Evolutionary conservation across 306 rosid genomes (phyloP).

Genomic region (Rosa multiflora): DNA sequence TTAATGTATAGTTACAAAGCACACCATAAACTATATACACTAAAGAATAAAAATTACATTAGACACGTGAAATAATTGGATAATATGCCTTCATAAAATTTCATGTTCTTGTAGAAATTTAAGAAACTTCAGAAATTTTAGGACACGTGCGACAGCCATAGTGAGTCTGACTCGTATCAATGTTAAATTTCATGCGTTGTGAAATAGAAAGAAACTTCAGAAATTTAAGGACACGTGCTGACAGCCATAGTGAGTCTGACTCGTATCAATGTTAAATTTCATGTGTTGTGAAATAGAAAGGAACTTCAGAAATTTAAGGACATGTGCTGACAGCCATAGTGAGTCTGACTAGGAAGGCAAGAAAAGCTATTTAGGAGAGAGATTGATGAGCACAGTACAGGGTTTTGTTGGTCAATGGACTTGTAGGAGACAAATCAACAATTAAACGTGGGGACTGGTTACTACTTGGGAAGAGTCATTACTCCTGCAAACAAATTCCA

Average conservation of each 20-base stretch:
- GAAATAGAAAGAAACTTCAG: not conserved
- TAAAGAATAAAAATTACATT: not conserved
- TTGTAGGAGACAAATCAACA: not conserved
- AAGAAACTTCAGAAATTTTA: no score
- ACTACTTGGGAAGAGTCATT: not conserved
- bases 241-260: no score
- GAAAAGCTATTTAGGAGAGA: not conserved
- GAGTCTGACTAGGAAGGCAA: not conserved
- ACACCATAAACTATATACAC: not conserved
- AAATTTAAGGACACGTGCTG: no score
- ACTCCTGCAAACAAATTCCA: not conserved
- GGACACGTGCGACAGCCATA: no score
- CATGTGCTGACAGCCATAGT: no score
- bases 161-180: not conserved
- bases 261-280: not conserved
- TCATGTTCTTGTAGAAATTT: not conserved
- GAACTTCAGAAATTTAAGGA: not conserved
- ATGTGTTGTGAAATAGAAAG: not conserved
- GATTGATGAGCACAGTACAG: not conserved
- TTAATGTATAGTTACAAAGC: not conserved
- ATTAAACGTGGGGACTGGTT: not conserved
- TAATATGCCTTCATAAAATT: not conserved
- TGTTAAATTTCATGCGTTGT: not conserved
- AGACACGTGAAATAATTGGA: not conserved
- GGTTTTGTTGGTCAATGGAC: not conserved